These are phyloP conservation scores for Umbelopsis sp. DNA, from an alignment of 192 early-diverging fungal species.

Conservation along the genomic window DNA sequence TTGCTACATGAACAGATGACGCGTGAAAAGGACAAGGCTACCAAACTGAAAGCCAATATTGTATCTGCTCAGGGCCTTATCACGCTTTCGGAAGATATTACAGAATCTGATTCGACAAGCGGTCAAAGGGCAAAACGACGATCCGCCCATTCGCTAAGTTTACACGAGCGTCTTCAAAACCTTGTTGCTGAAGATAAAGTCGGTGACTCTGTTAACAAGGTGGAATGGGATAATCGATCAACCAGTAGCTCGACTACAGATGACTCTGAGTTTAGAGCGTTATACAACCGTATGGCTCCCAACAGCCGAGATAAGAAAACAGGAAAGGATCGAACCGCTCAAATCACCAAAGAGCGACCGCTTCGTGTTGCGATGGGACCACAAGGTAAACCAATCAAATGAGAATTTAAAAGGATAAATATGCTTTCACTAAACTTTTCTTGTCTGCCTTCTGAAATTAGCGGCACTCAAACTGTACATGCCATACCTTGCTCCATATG, in stretches of 20 bases:
- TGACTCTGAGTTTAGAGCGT: not conserved
- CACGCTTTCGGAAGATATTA: not conserved
- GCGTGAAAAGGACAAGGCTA: slow-evolving; percentile 4
- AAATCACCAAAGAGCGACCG: slow-evolving; percentile 10
- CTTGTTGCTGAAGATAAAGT: slow-evolving; percentile 15
- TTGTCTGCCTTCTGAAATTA: slow-evolving; percentile 49
- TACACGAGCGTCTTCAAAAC: slow-evolving; percentile 20
- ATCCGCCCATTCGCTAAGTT: not conserved
- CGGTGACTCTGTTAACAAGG: not conserved
- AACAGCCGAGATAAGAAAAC: not conserved
- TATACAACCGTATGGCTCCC: not conserved
- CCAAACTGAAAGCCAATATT: slow-evolving; percentile 10
- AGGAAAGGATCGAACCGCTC: not conserved
- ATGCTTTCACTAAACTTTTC: not conserved
- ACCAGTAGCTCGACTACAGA: not conserved
- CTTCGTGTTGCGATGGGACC: not conserved
- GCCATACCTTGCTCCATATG: slow-evolving; percentile 78
- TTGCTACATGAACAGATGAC: slow-evolving; percentile 14
- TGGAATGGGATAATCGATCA: slow-evolving; percentile 1
- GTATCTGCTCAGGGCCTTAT: slow-evolving; percentile 17
- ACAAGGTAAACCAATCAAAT: not conserved
- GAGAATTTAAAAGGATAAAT: not conserved
- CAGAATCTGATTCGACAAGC: not conserved
- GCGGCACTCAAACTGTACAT: slow-evolving; percentile 68
- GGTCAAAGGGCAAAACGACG: not conserved